Conservation (phyloP, 225 moss, liverwort and hornwort genomes). For the Antitrichia curtipendula region DNA sequence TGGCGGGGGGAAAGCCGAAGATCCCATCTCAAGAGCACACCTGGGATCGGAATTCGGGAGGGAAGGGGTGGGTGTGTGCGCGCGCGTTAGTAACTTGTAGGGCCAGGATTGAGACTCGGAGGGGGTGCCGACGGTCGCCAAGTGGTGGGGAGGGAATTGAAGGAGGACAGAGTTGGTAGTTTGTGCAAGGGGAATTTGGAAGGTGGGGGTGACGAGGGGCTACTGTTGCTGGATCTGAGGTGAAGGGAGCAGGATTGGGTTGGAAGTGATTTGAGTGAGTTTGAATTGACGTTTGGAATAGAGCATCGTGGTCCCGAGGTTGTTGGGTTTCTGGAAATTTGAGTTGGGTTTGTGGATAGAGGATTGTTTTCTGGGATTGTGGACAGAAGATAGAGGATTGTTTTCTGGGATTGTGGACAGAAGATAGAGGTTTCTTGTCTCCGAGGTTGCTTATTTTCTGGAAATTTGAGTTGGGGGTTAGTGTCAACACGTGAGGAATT, state of each 20-base stretch:
- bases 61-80: neutral
- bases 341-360: neutral
- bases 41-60: neutral
- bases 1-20: neutral
- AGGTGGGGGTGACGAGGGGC: neutral
- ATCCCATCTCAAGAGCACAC: neutral
- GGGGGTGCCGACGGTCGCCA: neutral
- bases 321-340: neutral
- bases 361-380: neutral
- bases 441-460: neutral
- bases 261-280: neutral
- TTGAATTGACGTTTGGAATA: neutral
- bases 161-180: neutral
- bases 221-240: neutral
- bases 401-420: neutral
- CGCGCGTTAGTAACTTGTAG: neutral
- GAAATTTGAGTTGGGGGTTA: neutral
- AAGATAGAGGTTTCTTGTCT: neutral
- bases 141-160: neutral
- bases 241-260: neutral
- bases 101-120: neutral
- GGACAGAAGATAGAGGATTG: neutral
- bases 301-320: neutral
- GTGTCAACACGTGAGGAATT: too few relatives aligned
- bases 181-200: neutral